Conservation (phyloP, 805 yeast species). For the Candida ovalis region DNA sequence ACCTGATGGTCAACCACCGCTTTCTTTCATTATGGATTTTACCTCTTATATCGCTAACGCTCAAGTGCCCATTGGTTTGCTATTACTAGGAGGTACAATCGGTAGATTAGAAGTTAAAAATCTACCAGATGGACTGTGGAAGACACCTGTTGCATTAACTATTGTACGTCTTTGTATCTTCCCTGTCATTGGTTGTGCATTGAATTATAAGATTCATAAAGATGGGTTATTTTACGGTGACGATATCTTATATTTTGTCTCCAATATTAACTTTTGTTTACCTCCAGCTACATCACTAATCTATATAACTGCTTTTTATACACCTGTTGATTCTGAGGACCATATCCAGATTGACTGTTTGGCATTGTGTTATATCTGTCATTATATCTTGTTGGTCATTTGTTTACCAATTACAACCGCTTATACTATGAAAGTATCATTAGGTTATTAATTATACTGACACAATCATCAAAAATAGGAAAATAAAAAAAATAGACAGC, state of each 20-base stretch:
- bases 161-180: constrained; percentile 57
- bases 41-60: constrained; percentile 80
- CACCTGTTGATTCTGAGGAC: constrained; percentile 54
- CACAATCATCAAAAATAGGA: too few relatives aligned
- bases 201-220: constrained; percentile 55
- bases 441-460: constrained; percentile 31
- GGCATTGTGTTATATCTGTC: constrained; percentile 70
- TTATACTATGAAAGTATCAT: constrained; percentile 54
- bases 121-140: constrained; percentile 70
- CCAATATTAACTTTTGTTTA: constrained; percentile 69
- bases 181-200: constrained; percentile 75
- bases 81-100: constrained; percentile 82
- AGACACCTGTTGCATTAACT: constrained; percentile 56
- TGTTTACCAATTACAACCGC: constrained; percentile 74
- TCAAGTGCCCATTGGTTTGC: constrained; percentile 80
- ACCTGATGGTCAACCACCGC: constrained; percentile 80
- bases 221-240: constrained; percentile 65
- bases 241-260: constrained; percentile 62
- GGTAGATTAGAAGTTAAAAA: constrained; percentile 61
- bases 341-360: constrained; percentile 79
- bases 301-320: constrained; percentile 83
- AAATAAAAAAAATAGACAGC: too few relatives aligned
- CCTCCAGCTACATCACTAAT: constrained; percentile 89
- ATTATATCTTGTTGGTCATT: constrained; percentile 64
- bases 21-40: constrained; percentile 81